These are phyloP conservation scores for Sphaerulina populicola DNA, from an alignment of 2,329 filamentous ascomycete species.

Conservation along the genomic window DNA sequence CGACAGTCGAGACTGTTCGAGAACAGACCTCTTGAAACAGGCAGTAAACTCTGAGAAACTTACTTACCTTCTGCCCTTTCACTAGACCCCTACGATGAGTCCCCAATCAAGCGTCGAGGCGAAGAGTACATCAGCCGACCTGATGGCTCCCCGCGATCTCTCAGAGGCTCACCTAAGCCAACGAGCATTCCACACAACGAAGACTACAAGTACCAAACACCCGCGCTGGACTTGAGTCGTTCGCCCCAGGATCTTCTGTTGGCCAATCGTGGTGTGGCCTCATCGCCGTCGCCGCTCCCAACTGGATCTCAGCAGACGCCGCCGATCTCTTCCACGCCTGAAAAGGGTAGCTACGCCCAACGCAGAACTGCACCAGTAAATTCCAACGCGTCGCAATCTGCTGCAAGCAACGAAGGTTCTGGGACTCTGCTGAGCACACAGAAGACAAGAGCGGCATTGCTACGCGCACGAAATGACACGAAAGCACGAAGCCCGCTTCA, in stretches of 20 bases:
- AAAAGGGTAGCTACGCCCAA: slow-evolving; percentile 15
- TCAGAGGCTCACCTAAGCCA: slow-evolving; percentile 9
- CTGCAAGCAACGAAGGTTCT: slow-evolving; percentile 1
- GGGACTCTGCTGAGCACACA: slow-evolving; percentile 15
- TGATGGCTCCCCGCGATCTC: slow-evolving; percentile 7
- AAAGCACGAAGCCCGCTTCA: slow-evolving; percentile 21
- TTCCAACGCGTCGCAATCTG: slow-evolving; percentile 7
- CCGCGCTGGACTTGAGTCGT: slow-evolving; percentile 14
- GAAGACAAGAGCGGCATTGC: slow-evolving; percentile 12
- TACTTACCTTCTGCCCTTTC: no score
- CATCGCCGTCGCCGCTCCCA: slow-evolving; percentile 14
- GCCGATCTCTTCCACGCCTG: slow-evolving; percentile 20
- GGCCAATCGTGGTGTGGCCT: background rate
- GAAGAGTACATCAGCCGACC: slow-evolving; percentile 49
- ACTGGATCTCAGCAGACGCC: slow-evolving; percentile 21
- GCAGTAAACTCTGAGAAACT: no score
- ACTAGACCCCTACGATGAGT: slow-evolving; percentile 58
- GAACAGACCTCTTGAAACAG: no score
- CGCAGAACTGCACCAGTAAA: slow-evolving; percentile 12
- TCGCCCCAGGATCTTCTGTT: slow-evolving; percentile 3
- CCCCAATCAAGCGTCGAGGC: slow-evolving; percentile 55
- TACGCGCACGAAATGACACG: slow-evolving; percentile 18
- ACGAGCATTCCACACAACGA: slow-evolving; percentile 16
- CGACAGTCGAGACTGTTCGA: no score
- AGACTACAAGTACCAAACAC: slow-evolving; percentile 16